Evolutionary conservation across 2,329 filamentous ascomycete species (phyloP), one percentile per base, ranked within the genome.

Genomic region (Diaporthe humulicola): DNA sequence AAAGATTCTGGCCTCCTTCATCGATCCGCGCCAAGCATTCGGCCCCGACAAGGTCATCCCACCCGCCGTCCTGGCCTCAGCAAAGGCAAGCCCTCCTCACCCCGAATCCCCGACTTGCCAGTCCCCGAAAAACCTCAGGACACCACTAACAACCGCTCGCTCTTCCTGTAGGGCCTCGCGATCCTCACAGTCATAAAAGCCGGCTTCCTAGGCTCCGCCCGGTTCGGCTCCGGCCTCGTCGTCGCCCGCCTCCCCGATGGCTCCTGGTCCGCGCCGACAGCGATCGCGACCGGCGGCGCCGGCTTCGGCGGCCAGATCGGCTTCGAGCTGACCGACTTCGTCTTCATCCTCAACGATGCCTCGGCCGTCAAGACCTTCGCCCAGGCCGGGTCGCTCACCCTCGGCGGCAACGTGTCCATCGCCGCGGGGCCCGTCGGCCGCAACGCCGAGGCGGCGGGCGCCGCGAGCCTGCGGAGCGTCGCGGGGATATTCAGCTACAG

Each of bases 21-120:
- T 98, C 83, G 97, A 98, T 83, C 97, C 97, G 28, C 91, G 93
- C 82, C 96, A 98, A 87, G 87, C 96, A 28, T 98, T 98, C 84
- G 95, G 96, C 8, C 96, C 97, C 73, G 97, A 98, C 85, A 98
- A 98, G 85, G 93, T 99, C 83, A 99, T 99, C 80, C 97, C 97
- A 67, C 96, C 96, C 10, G 90, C 93, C 70, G 90, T 99, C 79
- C 92, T 99, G 80, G 93, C 94, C 78, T 95, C 95, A 84, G 97
- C 97, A 81, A 98, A 99, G 91, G 94, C 95, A 86, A 76, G 76
- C 58, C 66, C 71, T 57, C 73, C 57, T 28, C 36, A 0, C 67
- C 71, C 70, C 69, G 58, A 54, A 64, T 50, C 30, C 33, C 61
- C 61, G 60, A 69, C 57, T 75, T 54, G 10, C 50, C 7, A 36